Evolutionary conservation across 805 yeast genomes (phyloP).

Genomic region (Wickerhamiella siamensis): DNA sequence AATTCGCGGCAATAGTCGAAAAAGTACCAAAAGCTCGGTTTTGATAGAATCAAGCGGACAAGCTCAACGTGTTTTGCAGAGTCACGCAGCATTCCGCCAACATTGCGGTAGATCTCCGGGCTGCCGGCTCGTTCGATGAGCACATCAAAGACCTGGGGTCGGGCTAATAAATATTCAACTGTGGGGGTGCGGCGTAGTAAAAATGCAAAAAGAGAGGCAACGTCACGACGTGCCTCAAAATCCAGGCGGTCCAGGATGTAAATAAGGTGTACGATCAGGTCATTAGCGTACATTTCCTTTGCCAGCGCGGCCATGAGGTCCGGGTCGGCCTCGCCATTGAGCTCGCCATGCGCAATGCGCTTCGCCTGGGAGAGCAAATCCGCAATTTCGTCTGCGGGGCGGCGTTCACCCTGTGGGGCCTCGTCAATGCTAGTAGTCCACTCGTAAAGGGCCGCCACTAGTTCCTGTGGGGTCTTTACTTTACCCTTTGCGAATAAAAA

Average conservation of each 20-base stretch:
- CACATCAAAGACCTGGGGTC: conserved; percentile 48
- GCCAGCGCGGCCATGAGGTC: conserved; percentile 66
- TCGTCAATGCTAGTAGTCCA: conserved; percentile 48
- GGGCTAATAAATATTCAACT: conserved; percentile 60
- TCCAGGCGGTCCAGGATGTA: conserved; percentile 52
- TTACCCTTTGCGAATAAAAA: conserved; percentile 72
- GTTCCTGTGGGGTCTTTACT: conserved; percentile 80
- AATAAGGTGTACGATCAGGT: conserved; percentile 49
- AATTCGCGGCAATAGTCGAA: conserved; percentile 64
- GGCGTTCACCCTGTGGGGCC: conserved; percentile 12
- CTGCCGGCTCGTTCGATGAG: conserved; percentile 62
- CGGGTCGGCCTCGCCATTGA: conserved; percentile 33
- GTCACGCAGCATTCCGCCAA: conserved; percentile 72
- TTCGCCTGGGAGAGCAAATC: conserved; percentile 11
- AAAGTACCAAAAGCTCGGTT: conserved; percentile 62
- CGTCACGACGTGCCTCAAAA: conserved; percentile 83
- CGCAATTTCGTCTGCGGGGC: conserved; percentile 22
- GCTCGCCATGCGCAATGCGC: conserved; percentile 7
- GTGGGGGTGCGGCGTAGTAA: conserved; percentile 78
- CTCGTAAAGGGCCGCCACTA: conserved; percentile 62
- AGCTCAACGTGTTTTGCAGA: conserved; percentile 67
- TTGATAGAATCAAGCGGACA: conserved; percentile 42
- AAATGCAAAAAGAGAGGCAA: conserved; percentile 54
- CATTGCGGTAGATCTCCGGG: conserved; percentile 54
- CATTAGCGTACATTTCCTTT: conserved; percentile 62